These are phyloP conservation scores for Paramecium octaurelia DNA, from an alignment of 73 alveolate species.

Conservation along the genomic window DNA sequence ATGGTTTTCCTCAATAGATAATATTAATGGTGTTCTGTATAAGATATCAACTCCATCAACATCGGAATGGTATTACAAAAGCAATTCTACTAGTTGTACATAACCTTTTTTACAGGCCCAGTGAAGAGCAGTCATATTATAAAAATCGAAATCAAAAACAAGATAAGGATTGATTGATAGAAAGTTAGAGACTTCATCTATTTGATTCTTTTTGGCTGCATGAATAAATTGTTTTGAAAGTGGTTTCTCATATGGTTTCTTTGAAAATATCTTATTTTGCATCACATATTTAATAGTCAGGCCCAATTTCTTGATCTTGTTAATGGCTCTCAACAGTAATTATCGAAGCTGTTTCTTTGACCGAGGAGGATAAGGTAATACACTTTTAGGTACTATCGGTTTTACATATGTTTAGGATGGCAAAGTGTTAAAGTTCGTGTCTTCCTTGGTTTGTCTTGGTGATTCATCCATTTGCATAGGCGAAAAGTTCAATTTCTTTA, in stretches of 20 bases:
- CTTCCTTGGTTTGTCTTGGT: not conserved
- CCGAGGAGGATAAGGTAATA: slow-evolving; percentile 12
- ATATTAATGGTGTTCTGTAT: slow-evolving; percentile 33
- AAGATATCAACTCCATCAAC: slow-evolving; percentile 36
- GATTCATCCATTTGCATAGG: not conserved
- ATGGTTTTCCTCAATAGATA: not conserved
- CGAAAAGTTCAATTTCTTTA: not conserved
- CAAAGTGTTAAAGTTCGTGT: not conserved
- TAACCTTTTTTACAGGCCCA: slow-evolving; percentile 51
- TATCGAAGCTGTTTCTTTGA: slow-evolving; percentile 14
- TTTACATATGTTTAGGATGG: not conserved
- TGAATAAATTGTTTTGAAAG: not conserved
- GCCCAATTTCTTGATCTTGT: not conserved
- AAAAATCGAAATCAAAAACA: slow-evolving; percentile 42
- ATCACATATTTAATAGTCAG: not conserved
- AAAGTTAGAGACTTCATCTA: not conserved
- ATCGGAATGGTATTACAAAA: not conserved
- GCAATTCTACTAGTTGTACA: not conserved
- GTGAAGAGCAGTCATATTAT: slow-evolving; percentile 35
- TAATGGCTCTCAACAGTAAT: slow-evolving; percentile 17
- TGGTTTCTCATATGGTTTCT: slow-evolving; percentile 43
- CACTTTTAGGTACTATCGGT: not conserved
- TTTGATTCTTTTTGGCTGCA: slow-evolving; percentile 26
- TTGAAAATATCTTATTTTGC: slow-evolving; percentile 6
- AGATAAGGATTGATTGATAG: not conserved